Percentiles rank a stretch among this genome's conserved stretches.
phyloP scores from a whole-genome alignment of 2,329 filamentous ascomycete species.

The Pseudogymnoascus sp. region DNA sequence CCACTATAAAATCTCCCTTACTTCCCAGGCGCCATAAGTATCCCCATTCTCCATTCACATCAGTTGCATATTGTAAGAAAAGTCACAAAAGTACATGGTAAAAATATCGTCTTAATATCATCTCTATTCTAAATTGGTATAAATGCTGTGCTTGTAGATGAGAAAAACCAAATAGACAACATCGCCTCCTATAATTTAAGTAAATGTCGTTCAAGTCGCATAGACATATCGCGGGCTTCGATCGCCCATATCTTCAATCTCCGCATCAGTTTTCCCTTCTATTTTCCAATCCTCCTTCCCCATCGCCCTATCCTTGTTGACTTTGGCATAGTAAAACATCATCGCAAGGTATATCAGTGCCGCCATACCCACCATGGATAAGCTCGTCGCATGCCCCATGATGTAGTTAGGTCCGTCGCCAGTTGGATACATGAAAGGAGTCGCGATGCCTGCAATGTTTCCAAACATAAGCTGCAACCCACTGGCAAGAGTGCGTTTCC shows the following conservation, averaged over 20 bases:
- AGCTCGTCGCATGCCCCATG: conserved; percentile 43
- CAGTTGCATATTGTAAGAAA: neutral
- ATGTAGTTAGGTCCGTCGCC: conserved; percentile 38
- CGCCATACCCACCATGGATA: conserved; percentile 38
- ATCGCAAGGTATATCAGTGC: conserved; percentile 24
- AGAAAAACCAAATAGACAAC: neutral
- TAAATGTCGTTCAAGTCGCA: conserved; percentile 4
- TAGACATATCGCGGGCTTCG: conserved; percentile 28
- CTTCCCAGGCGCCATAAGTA: neutral
- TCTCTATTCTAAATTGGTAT: conserved; percentile 1
- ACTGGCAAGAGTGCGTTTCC: conserved; percentile 51
- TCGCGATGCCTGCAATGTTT: conserved; percentile 52
- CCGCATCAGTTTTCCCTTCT: conserved; percentile 34
- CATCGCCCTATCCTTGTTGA: conserved; percentile 30
- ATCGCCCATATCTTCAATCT: conserved; percentile 37
- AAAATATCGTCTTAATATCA: neutral
- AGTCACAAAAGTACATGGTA: neutral
- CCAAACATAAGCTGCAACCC: conserved; percentile 52
- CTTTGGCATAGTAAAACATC: conserved; percentile 25
- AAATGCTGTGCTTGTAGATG: neutral
- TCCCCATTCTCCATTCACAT: neutral
- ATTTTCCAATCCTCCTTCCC: conserved; percentile 34
- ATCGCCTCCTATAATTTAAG: neutral
- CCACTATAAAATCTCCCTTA: neutral
- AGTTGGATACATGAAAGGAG: conserved; percentile 45